These are phyloP conservation scores for Talaromyces proteolyticus DNA, from an alignment of 495 filamentous ascomycete species.

Conservation along the genomic window DNA sequence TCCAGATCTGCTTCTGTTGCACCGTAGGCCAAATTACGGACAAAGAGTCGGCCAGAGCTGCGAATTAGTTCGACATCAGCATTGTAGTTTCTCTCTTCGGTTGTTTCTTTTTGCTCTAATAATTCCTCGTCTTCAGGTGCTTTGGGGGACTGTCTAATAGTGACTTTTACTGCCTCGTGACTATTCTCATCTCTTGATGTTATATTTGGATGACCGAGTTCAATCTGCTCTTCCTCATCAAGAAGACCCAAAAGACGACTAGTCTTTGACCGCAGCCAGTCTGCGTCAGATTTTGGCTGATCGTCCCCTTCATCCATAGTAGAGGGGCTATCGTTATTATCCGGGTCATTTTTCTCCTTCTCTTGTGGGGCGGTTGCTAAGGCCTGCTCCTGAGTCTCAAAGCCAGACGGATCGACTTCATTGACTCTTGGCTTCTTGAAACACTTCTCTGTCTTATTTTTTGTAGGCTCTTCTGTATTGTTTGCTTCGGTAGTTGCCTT, in stretches of 20 bases:
- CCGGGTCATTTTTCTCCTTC: constrained; percentile 13
- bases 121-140: background rate
- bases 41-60: constrained; percentile 63
- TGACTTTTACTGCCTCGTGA: background rate
- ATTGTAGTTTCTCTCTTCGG: constrained; percentile 11
- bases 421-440: constrained; percentile 35
- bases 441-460: constrained; percentile 34
- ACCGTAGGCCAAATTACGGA: constrained; percentile 83
- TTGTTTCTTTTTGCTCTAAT: constrained; percentile 16
- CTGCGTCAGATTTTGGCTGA: constrained; percentile 53
- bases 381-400: constrained; percentile 1
- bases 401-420: constrained; percentile 6
- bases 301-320: constrained; percentile 11
- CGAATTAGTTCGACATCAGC: constrained; percentile 35
- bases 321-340: constrained; percentile 9
- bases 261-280: constrained; percentile 93
- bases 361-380: constrained; percentile 14
- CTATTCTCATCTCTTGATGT: constrained; percentile 1
- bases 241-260: constrained; percentile 80
- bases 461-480: constrained; percentile 15
- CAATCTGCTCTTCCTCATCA: constrained; percentile 55
- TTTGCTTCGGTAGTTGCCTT: background rate
- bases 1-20: constrained; percentile 73
- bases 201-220: constrained; percentile 6
- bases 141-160: background rate